Evolutionary conservation across 2,329 filamentous ascomycete species (phyloP), one percentile per base, ranked within the genome.

Genomic region (Ustilaginoidea virens): DNA sequence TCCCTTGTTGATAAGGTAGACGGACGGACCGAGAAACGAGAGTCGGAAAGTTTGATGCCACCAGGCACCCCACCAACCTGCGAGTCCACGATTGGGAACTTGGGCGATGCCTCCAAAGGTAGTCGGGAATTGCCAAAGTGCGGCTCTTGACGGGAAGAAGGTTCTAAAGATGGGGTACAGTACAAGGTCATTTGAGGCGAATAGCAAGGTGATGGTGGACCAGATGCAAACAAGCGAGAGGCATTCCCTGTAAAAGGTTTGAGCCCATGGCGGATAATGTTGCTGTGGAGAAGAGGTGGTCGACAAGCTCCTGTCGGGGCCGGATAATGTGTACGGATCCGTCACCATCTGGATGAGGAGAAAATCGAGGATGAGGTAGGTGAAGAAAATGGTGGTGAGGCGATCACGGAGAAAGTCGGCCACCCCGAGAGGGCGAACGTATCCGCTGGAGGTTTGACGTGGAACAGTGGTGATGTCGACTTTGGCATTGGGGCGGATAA

Each of bases 31-130:
- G 22, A 68, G 54, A 44, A 87, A 85, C 3, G 69, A 72, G 31
- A 73, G 66, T 1, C 85, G 77, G 55, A 93, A 92, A 3, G 77
- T 75, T 52, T 94, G 86, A 50, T 96, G 87, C 87, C 87, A 94
- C 65, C 74, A 87, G 14, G 61, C 63, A 25, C 80, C 75, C 87
- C 87, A 96, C 53, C 77, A 79, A 1, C 85, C 86, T 1, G 69
- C 64, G 2, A 94, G 59, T 0, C 87, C 86, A 33, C 70, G 61
- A 36, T 83, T 69, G 8, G 75, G 52, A 2, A 86, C 60, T 16
- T 60, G 52, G 1, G 42, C 41, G 31, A 66, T 55, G 13, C 58
- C 58, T 9, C 79, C 76, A 34, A 74, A 63, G 4, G 66, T 56
- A 17, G 67, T 52, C 1, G 70, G 59, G 35, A 63, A 58, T 27